These are phyloP conservation scores for Coemansia pectinata DNA, from an alignment of 192 early-diverging fungal species.

Conservation along the genomic window DNA sequence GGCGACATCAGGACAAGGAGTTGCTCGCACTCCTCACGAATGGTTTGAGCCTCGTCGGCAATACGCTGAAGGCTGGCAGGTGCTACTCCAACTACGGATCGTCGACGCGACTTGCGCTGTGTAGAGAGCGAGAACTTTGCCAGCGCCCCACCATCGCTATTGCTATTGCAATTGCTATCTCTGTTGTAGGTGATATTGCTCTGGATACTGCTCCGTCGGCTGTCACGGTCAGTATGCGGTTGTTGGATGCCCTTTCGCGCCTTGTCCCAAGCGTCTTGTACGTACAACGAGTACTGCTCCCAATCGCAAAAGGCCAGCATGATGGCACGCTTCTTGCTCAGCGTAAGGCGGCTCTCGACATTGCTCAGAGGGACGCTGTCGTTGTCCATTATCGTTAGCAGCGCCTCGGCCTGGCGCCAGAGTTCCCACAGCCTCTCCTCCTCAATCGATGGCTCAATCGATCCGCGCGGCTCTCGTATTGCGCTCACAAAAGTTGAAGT, in stretches of 20 bases:
- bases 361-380: slow-evolving; percentile 40
- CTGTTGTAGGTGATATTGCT: slow-evolving; percentile 14
- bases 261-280: slow-evolving; percentile 55
- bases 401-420: slow-evolving; percentile 55
- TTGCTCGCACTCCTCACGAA: slow-evolving; percentile 48
- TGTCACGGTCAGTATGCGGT: slow-evolving; percentile 21
- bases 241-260: slow-evolving; percentile 45
- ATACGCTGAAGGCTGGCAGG: slow-evolving; percentile 55
- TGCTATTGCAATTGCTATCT: neutral
- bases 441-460: slow-evolving; percentile 51
- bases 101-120: slow-evolving; percentile 48
- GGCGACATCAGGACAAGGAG: slow-evolving; percentile 51
- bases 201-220: slow-evolving; percentile 35
- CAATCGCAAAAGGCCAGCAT: slow-evolving; percentile 58
- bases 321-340: slow-evolving; percentile 57
- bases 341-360: slow-evolving; percentile 38
- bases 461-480: slow-evolving; percentile 44
- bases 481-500: slow-evolving; percentile 46
- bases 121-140: slow-evolving; percentile 41
- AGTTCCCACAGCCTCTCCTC: slow-evolving; percentile 58
- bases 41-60: slow-evolving; percentile 37
- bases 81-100: slow-evolving; percentile 49
- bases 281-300: slow-evolving; percentile 57
- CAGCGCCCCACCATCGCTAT: slow-evolving; percentile 4
- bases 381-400: slow-evolving; percentile 56